These are phyloP conservation scores for Aquanectria penicillioides DNA, from an alignment of 2,329 filamentous ascomycete species.

Conservation along the genomic window DNA sequence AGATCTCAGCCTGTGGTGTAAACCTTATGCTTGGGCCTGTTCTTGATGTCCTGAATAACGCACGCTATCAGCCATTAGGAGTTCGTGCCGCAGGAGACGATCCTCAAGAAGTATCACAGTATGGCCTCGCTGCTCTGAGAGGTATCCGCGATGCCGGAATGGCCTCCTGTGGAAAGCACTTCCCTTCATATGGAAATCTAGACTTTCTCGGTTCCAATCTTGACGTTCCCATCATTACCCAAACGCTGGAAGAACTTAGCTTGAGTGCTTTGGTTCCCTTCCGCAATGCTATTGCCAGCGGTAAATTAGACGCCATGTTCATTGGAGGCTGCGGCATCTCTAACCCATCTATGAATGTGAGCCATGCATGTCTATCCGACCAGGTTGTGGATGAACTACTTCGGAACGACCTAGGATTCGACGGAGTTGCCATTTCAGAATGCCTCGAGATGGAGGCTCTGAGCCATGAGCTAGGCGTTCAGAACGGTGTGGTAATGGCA, in stretches of 20 bases:
- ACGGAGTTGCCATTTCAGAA: slow-evolving; percentile 93
- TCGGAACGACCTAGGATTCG: slow-evolving; percentile 87
- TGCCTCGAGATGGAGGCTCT: slow-evolving; percentile 97
- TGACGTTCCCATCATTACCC: slow-evolving; percentile 94
- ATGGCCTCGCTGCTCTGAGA: slow-evolving; percentile 88
- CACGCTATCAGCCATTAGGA: slow-evolving; percentile 87
- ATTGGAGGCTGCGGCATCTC: slow-evolving; percentile 94
- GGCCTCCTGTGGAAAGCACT: slow-evolving; percentile 93
- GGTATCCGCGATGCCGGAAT: slow-evolving; percentile 93
- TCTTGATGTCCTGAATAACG: slow-evolving; percentile 92
- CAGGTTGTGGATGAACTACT: slow-evolving; percentile 92
- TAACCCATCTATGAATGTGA: slow-evolving; percentile 90
- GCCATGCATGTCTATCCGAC: slow-evolving; percentile 92
- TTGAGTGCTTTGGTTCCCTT: slow-evolving; percentile 93
- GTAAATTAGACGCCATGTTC: slow-evolving; percentile 90
- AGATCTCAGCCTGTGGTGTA: slow-evolving; percentile 91
- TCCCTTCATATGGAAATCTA: slow-evolving; percentile 94
- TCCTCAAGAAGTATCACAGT: slow-evolving; percentile 93
- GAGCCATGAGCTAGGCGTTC: slow-evolving; percentile 95
- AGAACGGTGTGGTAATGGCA: slow-evolving; percentile 96
- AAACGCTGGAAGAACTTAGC: slow-evolving; percentile 91
- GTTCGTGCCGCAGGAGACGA: slow-evolving; percentile 93
- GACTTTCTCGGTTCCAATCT: slow-evolving; percentile 92
- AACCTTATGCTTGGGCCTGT: slow-evolving; percentile 96
- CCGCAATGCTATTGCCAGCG: slow-evolving; percentile 85